Base-by-base conservation (phyloP, 2,329 filamentous ascomycete species). In the Rachicladosporium sp. region DNA sequence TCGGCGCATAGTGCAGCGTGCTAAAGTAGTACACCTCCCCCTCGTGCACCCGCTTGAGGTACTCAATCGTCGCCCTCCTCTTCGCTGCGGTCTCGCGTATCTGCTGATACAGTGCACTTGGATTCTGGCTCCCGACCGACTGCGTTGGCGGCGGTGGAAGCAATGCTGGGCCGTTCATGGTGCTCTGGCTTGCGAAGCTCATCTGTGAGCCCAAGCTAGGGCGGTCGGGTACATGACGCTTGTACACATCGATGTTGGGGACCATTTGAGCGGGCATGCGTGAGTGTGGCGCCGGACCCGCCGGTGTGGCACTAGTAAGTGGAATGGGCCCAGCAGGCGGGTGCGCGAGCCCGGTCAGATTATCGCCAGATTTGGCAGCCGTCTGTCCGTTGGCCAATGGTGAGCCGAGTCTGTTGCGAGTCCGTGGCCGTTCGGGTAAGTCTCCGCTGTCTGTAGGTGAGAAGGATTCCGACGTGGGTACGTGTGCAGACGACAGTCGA, bases 11-110 rank as follows among this genome's bases (percentile, higher is more conserved):
- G 55, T 93, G 82, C 44, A 94, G 76, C 0, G 91, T 95, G 64
- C 95, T 95, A 70, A 96, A 95, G 88, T 91, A 96, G 67, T 93
- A 96, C 32, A 94, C 79, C 43, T 86, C 80, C 44, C 89, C 88
- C 64, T 95, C 87, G 57, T 98, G 88, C 21, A 87, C 82, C 66
- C 93, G 94, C 46, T 88, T 77, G 47, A 98, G 62, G 58, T 98
- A 98, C 53, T 93, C 85, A 32, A 98, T 62, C 0, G 91, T 96
- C 2, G 86, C 87, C 67, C 96, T 94, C 50, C 91, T 76, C 68
- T 98, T 98, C 43, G 81, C 80, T 31, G 85, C 82, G 51, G 85
- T 76, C 44, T 96, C 89, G 42, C 89, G 83, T 45, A 98, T 76
- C 47, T 78, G 73, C 49, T 77, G 70, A 57, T 75, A 78, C 41